Evolutionary conservation across 805 yeast species (phyloP).

Genomic region (Monosporozyma unispora): DNA sequence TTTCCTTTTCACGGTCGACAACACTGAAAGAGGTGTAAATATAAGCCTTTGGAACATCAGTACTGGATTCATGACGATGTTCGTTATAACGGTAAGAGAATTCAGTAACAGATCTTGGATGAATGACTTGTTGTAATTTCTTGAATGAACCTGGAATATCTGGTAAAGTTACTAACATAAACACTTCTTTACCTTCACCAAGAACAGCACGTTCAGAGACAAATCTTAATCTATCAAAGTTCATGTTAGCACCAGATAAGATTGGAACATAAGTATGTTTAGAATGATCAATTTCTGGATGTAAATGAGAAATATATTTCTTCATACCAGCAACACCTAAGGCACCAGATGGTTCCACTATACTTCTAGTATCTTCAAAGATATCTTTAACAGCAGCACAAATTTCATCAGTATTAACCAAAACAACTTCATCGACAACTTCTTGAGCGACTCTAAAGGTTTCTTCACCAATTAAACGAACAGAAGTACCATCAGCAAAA

Average conservation of each 20-base stretch:
- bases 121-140: conserved; percentile 63
- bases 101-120: conserved; percentile 89
- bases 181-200: conserved; percentile 98
- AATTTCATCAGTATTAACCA: conserved; percentile 84
- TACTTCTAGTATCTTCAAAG: conserved; percentile 88
- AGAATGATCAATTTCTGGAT: conserved; percentile 65
- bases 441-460: conserved; percentile 73
- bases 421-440: conserved; percentile 80
- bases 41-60: conserved; percentile 49
- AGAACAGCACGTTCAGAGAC: conserved; percentile 94
- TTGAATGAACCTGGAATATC: conserved; percentile 88
- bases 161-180: conserved; percentile 82
- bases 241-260: conserved; percentile 95
- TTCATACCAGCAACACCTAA: conserved; percentile 91
- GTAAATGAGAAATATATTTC: conserved; percentile 52
- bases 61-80: conserved; percentile 28
- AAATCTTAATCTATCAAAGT: conserved; percentile 90
- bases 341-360: conserved; percentile 97
- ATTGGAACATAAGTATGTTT: conserved; percentile 71
- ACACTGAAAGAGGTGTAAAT: conserved; percentile 87
- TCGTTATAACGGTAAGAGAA: conserved; percentile 75
- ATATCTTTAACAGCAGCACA: conserved; percentile 96
- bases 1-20: conserved; percentile 63
- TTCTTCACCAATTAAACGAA: conserved; percentile 79
- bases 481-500: conserved; percentile 99